Evolutionary conservation across 2,329 filamentous ascomycete species (phyloP), one percentile per base, ranked within the genome.

Genomic region (Aspergillus ochraceus): DNA sequence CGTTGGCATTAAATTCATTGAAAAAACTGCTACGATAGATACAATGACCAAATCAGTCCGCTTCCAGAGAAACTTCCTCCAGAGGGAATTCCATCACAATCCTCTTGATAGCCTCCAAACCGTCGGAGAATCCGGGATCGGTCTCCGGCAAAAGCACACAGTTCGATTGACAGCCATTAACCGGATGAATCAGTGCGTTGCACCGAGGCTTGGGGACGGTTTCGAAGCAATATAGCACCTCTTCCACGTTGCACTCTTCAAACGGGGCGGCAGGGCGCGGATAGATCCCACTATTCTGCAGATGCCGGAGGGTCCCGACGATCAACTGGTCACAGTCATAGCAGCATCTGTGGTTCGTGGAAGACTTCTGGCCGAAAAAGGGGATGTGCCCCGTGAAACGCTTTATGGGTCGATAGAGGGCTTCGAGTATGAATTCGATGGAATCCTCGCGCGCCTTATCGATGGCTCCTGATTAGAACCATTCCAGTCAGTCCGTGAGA

Each of bases 91-190:
- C 24, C 24, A 8, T 6, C 24, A 26, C 6, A 26, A 8, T 6
- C 24, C 24, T 26, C 24, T 5, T 26, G 24, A 26, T 26, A 26
- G 24, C 24, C 24, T 26, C 6, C 24, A 26, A 26, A 4, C 24
- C 24, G 24, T 8, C 24, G 24, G 6, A 26, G 24, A 26, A 26
- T 26, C 4, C 4, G 24, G 24, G 6, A 26, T 26, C 24, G 24
- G 24, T 26, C 24, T 49, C 22, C 29, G 56, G 59, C 30, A 59
- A 47, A 6, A 54, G 12, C 22, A 19, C 17, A 54, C 59, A 59
- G 8, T 29, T 22, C n/a, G 12, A 46, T 8, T 22, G 10, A 26
- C 57, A 60, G 1, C 54, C 50, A 10, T 51, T 47, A 6, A 10
- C 9, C 4, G 11, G 8, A 12, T 57, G 56, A 22, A 60, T 24